A percentile compares a stretch with the other conserved stretches of the same genome.
These are phyloP conservation scores for Epichloe scottii DNA, from an alignment of 2,329 filamentous ascomycete genomes.

Conservation along the genomic window DNA sequence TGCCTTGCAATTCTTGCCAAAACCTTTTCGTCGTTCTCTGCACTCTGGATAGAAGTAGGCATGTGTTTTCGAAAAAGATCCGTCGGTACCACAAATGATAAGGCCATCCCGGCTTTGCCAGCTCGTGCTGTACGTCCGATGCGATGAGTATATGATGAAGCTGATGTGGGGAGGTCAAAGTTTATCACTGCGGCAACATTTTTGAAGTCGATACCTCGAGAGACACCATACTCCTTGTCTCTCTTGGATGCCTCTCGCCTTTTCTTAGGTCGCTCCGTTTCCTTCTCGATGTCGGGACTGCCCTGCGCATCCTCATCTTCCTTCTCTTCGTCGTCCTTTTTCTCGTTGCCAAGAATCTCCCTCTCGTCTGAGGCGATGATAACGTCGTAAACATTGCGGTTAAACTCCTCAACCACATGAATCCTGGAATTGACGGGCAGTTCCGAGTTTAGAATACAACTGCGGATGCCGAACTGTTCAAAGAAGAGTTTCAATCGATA, in stretches of 20 bases:
- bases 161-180: constrained; percentile 81
- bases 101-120: constrained; percentile 81
- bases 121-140: constrained; percentile 89
- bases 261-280: constrained; percentile 17
- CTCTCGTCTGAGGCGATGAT: constrained; percentile 93
- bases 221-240: constrained; percentile 89
- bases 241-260: constrained; percentile 40
- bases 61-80: constrained; percentile 81
- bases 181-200: constrained; percentile 92
- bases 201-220: constrained; percentile 86
- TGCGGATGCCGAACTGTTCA: constrained; percentile 92
- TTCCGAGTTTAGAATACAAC: constrained; percentile 88
- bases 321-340: constrained; percentile 27
- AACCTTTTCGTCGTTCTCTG: constrained; percentile 75
- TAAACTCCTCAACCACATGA: constrained; percentile 95
- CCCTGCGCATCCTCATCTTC: constrained; percentile 29
- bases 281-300: constrained; percentile 11
- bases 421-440: constrained; percentile 84
- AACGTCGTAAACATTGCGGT: constrained; percentile 92
- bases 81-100: constrained; percentile 86
- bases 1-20: constrained; percentile 67
- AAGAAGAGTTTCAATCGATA: constrained; percentile 91
- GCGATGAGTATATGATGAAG: constrained; percentile 92
- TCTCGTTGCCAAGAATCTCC: constrained; percentile 62
- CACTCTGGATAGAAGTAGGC: constrained; percentile 62